Evolutionary conservation across 148 eudicot species (phyloP), one percentile per base, ranked within the genome.

Genomic region (Limonium bicolor): DNA sequence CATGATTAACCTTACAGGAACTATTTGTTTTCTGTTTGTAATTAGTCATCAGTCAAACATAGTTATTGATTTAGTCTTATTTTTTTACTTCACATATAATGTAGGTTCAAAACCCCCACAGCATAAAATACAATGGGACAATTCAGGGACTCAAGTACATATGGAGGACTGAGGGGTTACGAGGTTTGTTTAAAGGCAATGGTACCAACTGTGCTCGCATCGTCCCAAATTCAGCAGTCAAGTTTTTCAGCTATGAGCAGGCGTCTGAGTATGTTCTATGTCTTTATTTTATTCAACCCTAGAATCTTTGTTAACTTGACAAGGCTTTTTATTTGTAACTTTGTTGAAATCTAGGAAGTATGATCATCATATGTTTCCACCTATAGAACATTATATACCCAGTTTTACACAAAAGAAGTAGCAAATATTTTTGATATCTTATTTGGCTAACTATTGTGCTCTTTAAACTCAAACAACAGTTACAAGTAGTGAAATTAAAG

Each of bases 191-290:
- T 57, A 86, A 81, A 68, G 96, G 96, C 59, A 86, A 86, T 50
- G 96, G 96, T 27, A 78, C 93, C 35, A 86, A 86, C 50, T 81
- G 96, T 51, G 96, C 96, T 48, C 96, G 96, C 30, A 86, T 86
- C 48, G 93, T 86, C 32, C 93, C 96, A 37, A 86, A 86, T 61
- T 86, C 96, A 16, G 96, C 93, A 18, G 93, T 86, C 59, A 86
- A 86, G 70, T 81, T 81, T 64, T 86, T 81, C 35, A 78, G 96
- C 62, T 86, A 86, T 7, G 96, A 86, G 68, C 70, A 86, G 59
- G 96, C 96, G 43, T 86, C 96, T 17, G 70, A 73, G 96, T 86
- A 81, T 53, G 68, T 50, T 54, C 47, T 31, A 35, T 24, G 23
- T 8, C 17, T 27, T 18, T 20, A 13, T 27, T 3, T 43, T 43